Conservation (phyloP, 441 rosid species). For the Croton setiger region DNA sequence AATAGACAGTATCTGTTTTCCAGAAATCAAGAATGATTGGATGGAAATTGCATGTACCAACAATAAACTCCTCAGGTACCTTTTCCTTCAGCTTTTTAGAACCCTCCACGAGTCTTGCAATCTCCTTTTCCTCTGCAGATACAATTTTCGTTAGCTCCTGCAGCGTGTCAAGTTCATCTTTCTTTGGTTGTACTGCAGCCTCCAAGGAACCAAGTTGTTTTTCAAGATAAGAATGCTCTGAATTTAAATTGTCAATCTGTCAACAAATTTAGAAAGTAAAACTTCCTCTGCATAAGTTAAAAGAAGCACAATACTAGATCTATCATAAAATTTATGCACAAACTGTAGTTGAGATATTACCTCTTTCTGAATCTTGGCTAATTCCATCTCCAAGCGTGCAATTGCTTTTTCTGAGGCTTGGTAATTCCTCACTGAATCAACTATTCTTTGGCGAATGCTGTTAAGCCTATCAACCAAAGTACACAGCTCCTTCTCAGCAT, state of each 20-base stretch:
- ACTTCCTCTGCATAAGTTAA: constrained; percentile 14
- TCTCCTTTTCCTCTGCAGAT: constrained; percentile 65
- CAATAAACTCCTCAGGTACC: constrained; percentile 37
- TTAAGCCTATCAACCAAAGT: constrained; percentile 47
- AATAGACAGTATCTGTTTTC: not conserved
- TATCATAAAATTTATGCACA: not conserved
- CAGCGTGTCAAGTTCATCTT: constrained; percentile 66
- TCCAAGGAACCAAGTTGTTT: constrained; percentile 77
- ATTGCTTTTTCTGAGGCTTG: constrained; percentile 67
- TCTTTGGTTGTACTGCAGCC: constrained; percentile 76
- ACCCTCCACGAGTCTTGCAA: constrained; percentile 55
- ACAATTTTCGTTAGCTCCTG: constrained; percentile 60
- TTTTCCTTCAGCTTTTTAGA: constrained; percentile 77
- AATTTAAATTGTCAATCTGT: constrained; percentile 78
- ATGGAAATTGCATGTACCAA: constrained; percentile 7
- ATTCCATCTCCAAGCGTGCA: constrained; percentile 71
- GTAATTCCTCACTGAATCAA: constrained; percentile 59
- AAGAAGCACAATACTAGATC: constrained; percentile 5
- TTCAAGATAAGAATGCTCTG: constrained; percentile 64
- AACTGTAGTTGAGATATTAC: constrained; percentile 28
- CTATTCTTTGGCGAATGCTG: constrained; percentile 52
- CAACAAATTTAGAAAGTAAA: constrained; percentile 19
- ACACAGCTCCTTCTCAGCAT: constrained; percentile 75
- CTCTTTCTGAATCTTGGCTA: constrained; percentile 89
- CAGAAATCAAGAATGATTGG: constrained; percentile 7